Percentiles rank a stretch among this genome's conserved stretches.
These are phyloP conservation scores for Chlorella sorokiniana DNA, from an alignment of 139 green algal species.

Conservation along the genomic window DNA sequence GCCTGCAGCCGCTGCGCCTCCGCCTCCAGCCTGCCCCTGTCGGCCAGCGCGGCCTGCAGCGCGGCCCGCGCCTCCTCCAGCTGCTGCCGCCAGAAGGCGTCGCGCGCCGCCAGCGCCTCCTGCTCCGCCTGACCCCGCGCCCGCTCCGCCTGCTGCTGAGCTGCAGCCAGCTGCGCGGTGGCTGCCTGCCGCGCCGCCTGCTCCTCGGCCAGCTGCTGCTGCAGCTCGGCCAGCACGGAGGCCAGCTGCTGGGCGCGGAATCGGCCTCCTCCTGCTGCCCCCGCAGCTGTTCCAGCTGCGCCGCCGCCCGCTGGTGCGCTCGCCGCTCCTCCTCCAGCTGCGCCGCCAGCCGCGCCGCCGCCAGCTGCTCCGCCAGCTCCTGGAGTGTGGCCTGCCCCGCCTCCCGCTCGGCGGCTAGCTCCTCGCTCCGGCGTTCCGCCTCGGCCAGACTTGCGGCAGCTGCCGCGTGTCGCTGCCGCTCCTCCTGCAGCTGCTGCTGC, in stretches of 20 bases:
- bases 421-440: not conserved
- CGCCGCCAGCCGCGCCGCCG: slow-evolving; percentile 1
- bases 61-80: not conserved
- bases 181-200: not conserved
- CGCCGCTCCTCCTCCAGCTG: slow-evolving; percentile 13
- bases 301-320: slow-evolving; percentile 9
- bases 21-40: not conserved
- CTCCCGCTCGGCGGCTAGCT: not conserved
- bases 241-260: not conserved
- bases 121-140: not conserved
- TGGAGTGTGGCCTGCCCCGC: slow-evolving; percentile 4
- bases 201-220: slow-evolving; percentile 24
- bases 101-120: not conserved
- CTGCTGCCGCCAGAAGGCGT: slow-evolving; percentile 17
- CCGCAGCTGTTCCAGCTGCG: slow-evolving; percentile 21
- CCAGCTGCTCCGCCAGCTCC: slow-evolving; percentile 34
- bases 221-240: slow-evolving; percentile 6
- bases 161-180: not conserved
- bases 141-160: slow-evolving; percentile 11
- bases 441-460: not conserved
- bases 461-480: not conserved
- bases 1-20: slow-evolving; percentile 1
- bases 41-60: slow-evolving; percentile 7
- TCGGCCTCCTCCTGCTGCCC: not conserved
- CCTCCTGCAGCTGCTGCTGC: not conserved